Conservation (phyloP, 192 early-diverging fungal species). For the Entomortierella beljakovae region DNA sequence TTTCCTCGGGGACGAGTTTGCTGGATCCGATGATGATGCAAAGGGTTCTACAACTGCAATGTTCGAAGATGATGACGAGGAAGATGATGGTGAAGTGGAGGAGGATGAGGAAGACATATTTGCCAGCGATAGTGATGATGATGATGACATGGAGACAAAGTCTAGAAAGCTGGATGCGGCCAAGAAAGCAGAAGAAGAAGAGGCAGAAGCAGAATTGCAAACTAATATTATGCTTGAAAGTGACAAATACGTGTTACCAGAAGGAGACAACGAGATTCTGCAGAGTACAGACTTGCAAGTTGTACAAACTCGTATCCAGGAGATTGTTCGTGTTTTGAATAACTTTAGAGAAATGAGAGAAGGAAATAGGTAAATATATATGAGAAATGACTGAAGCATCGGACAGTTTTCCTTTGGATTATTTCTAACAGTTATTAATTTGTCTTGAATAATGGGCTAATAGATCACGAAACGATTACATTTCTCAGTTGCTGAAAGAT, state of each 20-base stretch:
- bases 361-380: constrained; percentile 59
- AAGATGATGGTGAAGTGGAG: constrained; percentile 24
- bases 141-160: constrained; percentile 81
- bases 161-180: constrained; percentile 70
- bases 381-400: neutral
- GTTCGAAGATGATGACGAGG: constrained; percentile 60
- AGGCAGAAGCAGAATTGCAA: constrained; percentile 77
- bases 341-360: constrained; percentile 92
- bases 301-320: constrained; percentile 90
- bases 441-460: too few species aligned
- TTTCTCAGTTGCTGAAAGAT: constrained; percentile 90
- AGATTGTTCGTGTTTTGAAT: constrained; percentile 88
- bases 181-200: constrained; percentile 75
- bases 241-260: constrained; percentile 75
- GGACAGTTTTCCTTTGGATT: neutral
- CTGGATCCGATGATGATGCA: constrained; percentile 63
- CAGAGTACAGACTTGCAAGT: constrained; percentile 75
- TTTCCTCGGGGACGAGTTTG: constrained; percentile 53
- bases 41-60: constrained; percentile 57
- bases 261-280: constrained; percentile 68
- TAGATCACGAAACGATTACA: constrained; percentile 85
- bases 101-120: constrained; percentile 56
- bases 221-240: constrained; percentile 78
- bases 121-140: constrained; percentile 50
- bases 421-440: neutral